Percentiles rank a stretch among this genome's conserved stretches.
phyloP scores from a whole-genome alignment of 441 rosid species.

The Theobroma grandiflorum region DNA sequence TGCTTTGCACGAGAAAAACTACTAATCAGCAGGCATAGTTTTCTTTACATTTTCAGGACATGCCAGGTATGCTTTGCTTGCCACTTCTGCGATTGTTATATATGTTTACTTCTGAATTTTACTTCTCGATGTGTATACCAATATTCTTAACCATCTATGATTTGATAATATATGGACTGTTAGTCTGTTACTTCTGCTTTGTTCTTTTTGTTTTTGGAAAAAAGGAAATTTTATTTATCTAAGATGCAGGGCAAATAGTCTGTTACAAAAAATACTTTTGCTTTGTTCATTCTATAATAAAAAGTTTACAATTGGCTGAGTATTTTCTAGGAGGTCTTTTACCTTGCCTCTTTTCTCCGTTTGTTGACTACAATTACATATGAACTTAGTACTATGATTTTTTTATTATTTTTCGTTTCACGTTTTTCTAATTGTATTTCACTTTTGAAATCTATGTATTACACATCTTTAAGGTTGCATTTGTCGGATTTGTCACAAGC shows the following conservation, averaged over 20 bases:
- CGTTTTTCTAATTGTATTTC: conserved; percentile 11
- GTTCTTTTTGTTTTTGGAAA: no score
- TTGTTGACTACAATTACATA: not conserved
- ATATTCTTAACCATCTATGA: not conserved
- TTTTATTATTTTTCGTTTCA: conserved; percentile 8
- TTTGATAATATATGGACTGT: conserved; percentile 2
- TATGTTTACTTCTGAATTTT: not conserved
- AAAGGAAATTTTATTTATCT: no score
- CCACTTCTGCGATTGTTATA: conserved; percentile 13
- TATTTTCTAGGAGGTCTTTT: not conserved
- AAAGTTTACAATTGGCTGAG: not conserved
- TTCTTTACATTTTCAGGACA: conserved; percentile 86
- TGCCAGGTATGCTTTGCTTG: conserved; percentile 64
- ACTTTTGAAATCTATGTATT: conserved; percentile 21
- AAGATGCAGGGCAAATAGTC: no score
- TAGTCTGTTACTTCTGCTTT: not conserved
- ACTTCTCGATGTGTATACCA: not conserved
- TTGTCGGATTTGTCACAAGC: conserved; percentile 86
- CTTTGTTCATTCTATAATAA: not conserved
- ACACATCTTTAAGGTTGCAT: conserved; percentile 63
- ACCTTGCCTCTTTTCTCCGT: not conserved
- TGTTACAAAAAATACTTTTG: not conserved
- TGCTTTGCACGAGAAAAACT: conserved; percentile 76
- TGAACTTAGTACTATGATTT: not conserved
- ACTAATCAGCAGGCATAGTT: conserved; percentile 71